Evolutionary conservation across 805 yeast species (phyloP).

Genomic region (Myxozyma vanderwaltii): DNA sequence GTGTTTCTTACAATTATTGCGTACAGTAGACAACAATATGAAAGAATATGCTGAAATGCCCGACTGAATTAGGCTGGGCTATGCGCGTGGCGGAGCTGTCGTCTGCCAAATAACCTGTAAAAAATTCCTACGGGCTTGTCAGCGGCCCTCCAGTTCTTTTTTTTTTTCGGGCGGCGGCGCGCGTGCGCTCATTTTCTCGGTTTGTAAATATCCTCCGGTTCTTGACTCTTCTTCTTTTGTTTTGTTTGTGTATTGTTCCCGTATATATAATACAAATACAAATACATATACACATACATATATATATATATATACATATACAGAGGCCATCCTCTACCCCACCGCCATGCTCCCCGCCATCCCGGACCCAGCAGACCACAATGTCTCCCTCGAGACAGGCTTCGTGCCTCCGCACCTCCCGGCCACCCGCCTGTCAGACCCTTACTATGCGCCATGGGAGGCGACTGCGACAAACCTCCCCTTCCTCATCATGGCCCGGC

Average conservation of each 20-base stretch:
- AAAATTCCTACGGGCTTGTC: too few species aligned
- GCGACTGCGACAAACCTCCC: slow-evolving; percentile 65
- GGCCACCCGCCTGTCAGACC: slow-evolving; percentile 56
- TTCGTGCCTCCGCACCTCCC: slow-evolving; percentile 77
- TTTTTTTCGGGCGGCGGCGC: not conserved
- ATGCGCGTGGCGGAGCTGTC: too few species aligned
- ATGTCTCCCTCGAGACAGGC: slow-evolving; percentile 70
- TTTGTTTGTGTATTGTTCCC: not conserved
- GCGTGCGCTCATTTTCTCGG: slow-evolving; percentile 7
- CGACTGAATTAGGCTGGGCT: too few species aligned
- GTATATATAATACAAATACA: too few species aligned
- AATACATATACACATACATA: not conserved
- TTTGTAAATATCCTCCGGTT: not conserved
- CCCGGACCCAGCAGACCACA: slow-evolving; percentile 64
- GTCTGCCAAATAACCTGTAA: too few species aligned
- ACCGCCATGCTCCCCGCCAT: slow-evolving; percentile 39
- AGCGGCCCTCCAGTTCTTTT: not conserved
- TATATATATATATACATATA: not conserved
- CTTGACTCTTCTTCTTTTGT: not conserved
- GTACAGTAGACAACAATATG: too few species aligned
- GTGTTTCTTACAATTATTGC: too few species aligned
- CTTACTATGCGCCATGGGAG: slow-evolving; percentile 80
- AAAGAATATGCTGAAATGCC: too few species aligned
- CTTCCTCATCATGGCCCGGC: slow-evolving; percentile 65
- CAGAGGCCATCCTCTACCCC: not conserved